phyloP scores from a whole-genome alignment of 306 rosid genomes.

The Sphenostylis stenocarpa region DNA sequence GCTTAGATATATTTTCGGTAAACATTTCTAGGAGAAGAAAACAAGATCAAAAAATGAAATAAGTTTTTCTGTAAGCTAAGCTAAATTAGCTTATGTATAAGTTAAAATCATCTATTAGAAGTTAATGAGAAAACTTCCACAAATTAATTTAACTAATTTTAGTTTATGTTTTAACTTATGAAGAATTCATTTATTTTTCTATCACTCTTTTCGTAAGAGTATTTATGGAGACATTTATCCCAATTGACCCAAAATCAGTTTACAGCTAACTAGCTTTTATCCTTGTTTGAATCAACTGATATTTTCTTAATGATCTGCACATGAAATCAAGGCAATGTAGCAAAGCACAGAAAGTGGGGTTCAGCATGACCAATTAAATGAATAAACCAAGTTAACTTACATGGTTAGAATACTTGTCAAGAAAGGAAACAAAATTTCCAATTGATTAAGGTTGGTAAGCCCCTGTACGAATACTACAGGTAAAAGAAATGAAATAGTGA shows the following conservation, averaged over 20 bases:
- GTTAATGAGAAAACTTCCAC: too few relatives aligned
- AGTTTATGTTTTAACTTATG: too few relatives aligned
- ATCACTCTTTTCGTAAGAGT: too few relatives aligned
- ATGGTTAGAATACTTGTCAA: constrained; percentile 69
- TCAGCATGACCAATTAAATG: not conserved
- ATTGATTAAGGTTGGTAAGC: constrained; percentile 68
- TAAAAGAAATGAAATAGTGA: constrained; percentile 70
- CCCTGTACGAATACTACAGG: constrained; percentile 65
- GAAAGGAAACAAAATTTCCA: constrained; percentile 87
- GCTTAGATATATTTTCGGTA: too few relatives aligned
- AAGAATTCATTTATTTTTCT: too few relatives aligned
- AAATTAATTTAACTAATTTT: too few relatives aligned
- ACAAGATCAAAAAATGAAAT: too few relatives aligned
- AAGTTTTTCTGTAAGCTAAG: too few relatives aligned
- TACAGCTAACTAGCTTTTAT: not conserved
- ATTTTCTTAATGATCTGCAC: not conserved
- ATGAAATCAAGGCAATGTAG: not conserved
- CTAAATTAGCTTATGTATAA: too few relatives aligned
- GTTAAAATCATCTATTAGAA: too few relatives aligned
- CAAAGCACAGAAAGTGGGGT: constrained; percentile 4
- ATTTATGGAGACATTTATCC: too few relatives aligned
- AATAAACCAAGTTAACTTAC: constrained; percentile 53
- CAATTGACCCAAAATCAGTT: not conserved
- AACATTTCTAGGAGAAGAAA: too few relatives aligned
- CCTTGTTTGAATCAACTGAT: constrained; percentile 7